Conservation (phyloP, 2,329 filamentous ascomycete species). For the Alternaria consortialis region DNA sequence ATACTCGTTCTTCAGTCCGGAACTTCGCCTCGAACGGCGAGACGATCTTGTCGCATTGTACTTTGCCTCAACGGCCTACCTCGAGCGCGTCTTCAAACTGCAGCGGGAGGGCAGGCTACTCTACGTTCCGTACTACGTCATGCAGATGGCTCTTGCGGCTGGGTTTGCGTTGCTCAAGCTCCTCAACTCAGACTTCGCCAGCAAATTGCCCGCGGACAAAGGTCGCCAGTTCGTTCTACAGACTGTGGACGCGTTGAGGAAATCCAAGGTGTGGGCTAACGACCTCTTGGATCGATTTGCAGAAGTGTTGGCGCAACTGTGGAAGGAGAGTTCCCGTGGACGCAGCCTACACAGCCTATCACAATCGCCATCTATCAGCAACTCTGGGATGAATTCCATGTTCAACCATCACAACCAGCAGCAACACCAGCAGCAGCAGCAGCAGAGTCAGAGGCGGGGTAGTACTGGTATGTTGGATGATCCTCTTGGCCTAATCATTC, state of each 20-base stretch:
- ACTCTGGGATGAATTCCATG: conserved; percentile 43
- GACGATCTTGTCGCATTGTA: conserved; percentile 80
- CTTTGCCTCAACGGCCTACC: conserved; percentile 73
- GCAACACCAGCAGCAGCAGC: conserved; percentile 32
- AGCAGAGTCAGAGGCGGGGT: conserved; percentile 35
- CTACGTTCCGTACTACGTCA: conserved; percentile 78
- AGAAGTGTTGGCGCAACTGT: conserved; percentile 88
- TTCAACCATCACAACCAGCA: conserved; percentile 41
- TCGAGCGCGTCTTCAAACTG: conserved; percentile 67
- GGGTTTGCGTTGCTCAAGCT: conserved; percentile 80
- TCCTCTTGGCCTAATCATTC: conserved; percentile 80
- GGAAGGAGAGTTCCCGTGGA: conserved; percentile 67
- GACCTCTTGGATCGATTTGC: conserved; percentile 81
- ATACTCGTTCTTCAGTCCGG: conserved; percentile 83
- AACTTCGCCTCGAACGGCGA: conserved; percentile 64
- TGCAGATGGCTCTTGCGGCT: conserved; percentile 85
- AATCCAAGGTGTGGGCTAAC: conserved; percentile 78
- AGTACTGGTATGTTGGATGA: conserved; percentile 64
- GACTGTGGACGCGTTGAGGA: conserved; percentile 74
- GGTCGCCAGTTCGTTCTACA: conserved; percentile 74
- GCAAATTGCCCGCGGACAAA: conserved; percentile 69
- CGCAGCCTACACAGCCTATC: conserved; percentile 50
- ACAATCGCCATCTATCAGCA: conserved; percentile 48
- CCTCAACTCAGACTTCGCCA: conserved; percentile 78
- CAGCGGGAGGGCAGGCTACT: conserved; percentile 65